Evolutionary conservation across 164 flowering plant genomes (phyloP), one percentile per base, ranked within the genome.

Genomic region (Aristolochia fimbriata): DNA sequence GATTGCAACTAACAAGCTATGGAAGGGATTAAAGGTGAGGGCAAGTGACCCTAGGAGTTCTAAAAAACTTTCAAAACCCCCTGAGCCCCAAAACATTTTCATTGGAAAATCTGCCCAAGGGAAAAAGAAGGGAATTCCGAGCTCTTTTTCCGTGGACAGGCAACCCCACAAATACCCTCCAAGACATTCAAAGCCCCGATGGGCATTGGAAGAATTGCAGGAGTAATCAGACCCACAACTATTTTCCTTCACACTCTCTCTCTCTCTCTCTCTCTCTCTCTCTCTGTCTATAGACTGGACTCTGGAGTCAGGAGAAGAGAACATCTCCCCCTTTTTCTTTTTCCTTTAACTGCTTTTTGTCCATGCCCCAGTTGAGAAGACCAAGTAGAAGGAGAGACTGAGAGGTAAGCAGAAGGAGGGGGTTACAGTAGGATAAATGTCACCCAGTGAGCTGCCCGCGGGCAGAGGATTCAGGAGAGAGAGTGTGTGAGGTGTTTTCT

Each of bases 391-490:
- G 59, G 21, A 54, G 20, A 11, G 20, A 43, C 15, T 47, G 57
- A 14, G 46, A 48, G 62, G 52, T 47, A 16, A 46, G 41, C 67
- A 22, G 27, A 27, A 52, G 56, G 22, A 10, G 22, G 22, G 53
- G 22, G 20, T 50, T 50, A 50, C 53, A n/a, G 30, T 52, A 52
- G 30, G 30, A 52, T 52, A 23, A 20, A 37, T 37, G 43, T 37
- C 43, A 37, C 43, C 43, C 11, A 37, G 43, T 53, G 57, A 58
- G 66, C 71, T 68, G 72, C 64, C 72, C 65, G 45, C 46, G 57
- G 66, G 66, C 63, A 58, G 57, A 46, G 46, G 57, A 21, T 50
- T 61, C 57, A 15, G 12, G 22, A 43, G 57, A 47, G 60, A 31
- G 58, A 10, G 23, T 56, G 30, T 37, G 20, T 8, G n/a, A 11